Evolutionary conservation across 352 stramenopile genomes (phyloP), one percentile per base, ranked within the genome.

Genomic region (Phytophthora citricola): DNA sequence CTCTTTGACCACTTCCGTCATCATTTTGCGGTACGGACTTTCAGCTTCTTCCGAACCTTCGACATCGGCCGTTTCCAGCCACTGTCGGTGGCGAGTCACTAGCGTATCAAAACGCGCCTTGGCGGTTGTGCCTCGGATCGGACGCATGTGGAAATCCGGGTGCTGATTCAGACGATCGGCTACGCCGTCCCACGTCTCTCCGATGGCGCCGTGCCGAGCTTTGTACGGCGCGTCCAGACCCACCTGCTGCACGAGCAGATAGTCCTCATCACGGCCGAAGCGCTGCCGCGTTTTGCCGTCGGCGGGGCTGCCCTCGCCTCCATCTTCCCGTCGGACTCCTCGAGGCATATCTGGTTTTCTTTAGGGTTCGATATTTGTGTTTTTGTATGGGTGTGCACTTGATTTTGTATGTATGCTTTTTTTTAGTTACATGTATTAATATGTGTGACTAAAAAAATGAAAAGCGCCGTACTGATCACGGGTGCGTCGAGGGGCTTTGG

Each of bases 401-500:
- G 11, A 34, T 32, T 51, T 32, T 40, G 20, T 62, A 43, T 38
- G 17, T 20, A 20, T 20, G 17, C 17, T 20, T 20, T 20, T 20
- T 20, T 20, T 20, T 20, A 20, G 17, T 0, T 20, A 20, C 17
- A 20, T 20, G 17, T 20, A 20, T 20, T 20, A 20, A 20, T 20
- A 20, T 20, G 17, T 34, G 31, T 6, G 31, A 40, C 11, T 60
- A 20, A 20, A 45, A 36, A 44, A 58, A 62, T 64, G 41, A 55
- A 56, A 44, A 61, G 29, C n/a, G 75, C 72, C 5, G 78, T 95
- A 17, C 52, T 97, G 39, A 64, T 97, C 22, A 96, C 90, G 0
- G 90, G 90, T 24, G 89, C 89, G n/a, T 94, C 83, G 55, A 75
- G 85, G n/a, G 83, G 89, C 71, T 96, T 94, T 65, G 90, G 90